phyloP scores from a whole-genome alignment of 208 protist species.

The Leishmania amazonensis region DNA sequence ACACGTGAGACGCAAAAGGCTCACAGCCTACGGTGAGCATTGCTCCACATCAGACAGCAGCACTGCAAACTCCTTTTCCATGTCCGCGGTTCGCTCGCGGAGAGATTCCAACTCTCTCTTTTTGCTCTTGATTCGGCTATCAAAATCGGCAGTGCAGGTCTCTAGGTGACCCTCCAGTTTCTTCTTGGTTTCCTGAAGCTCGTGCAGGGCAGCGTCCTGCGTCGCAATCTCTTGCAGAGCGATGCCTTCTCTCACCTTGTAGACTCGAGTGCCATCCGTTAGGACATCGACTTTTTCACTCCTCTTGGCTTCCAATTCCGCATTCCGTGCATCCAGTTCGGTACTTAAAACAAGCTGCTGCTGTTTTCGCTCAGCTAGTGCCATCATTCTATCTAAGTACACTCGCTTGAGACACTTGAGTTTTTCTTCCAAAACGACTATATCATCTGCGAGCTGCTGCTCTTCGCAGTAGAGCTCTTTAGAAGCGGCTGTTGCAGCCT shows the following conservation, averaged over 20 bases:
- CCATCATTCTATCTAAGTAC: constrained; percentile 59
- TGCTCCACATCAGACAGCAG: constrained; percentile 74
- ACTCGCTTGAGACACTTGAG: constrained; percentile 65
- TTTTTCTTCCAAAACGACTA: constrained; percentile 45
- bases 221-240: constrained; percentile 54
- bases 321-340: constrained; percentile 30
- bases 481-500: constrained; percentile 20
- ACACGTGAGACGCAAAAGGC: neutral
- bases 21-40: constrained; percentile 25
- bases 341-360: constrained; percentile 44
- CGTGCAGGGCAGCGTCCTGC: constrained; percentile 59
- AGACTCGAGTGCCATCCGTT: constrained; percentile 81
- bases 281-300: constrained; percentile 81
- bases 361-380: constrained; percentile 36
- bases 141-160: constrained; percentile 50
- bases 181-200: constrained; percentile 64
- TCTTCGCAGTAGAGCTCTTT: constrained; percentile 62
- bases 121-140: constrained; percentile 64
- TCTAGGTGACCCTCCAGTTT: constrained; percentile 58
- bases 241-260: constrained; percentile 80
- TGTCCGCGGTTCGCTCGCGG: constrained; percentile 57
- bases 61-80: constrained; percentile 85
- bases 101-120: constrained; percentile 65
- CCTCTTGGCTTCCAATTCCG: constrained; percentile 33
- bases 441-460: constrained; percentile 68